These are phyloP conservation scores for Kwoniella botswanensis DNA, from an alignment of 768 basidiomycete genomes.

Conservation along the genomic window DNA sequence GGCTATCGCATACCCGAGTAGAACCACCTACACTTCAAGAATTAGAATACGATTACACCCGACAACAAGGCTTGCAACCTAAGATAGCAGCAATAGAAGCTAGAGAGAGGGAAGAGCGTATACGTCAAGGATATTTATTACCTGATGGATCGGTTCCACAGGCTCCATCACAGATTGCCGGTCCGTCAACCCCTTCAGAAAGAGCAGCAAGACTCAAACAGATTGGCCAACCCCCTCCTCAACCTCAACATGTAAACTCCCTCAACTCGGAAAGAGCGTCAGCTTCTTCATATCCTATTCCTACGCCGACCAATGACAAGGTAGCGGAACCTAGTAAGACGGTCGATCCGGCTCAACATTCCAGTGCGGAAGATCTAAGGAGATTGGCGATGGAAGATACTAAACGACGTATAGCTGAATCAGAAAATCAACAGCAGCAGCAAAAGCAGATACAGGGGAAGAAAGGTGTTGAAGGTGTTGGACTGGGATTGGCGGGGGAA, in stretches of 20 bases:
- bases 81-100: constrained; percentile 46
- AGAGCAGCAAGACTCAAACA: constrained; percentile 3
- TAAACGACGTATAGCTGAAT: constrained; percentile 38
- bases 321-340: constrained; percentile 32
- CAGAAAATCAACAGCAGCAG: neutral
- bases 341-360: constrained; percentile 35
- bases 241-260: constrained; percentile 15
- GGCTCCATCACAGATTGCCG: constrained; percentile 8
- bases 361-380: constrained; percentile 42
- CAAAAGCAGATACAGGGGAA: neutral
- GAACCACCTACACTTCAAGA: constrained; percentile 42
- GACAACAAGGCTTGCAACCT: constrained; percentile 33
- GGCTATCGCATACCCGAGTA: constrained; percentile 51
- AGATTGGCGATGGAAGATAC: constrained; percentile 50
- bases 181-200: constrained; percentile 23
- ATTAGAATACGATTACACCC: constrained; percentile 33
- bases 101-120: constrained; percentile 48
- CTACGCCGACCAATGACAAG: constrained; percentile 25
- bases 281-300: constrained; percentile 28
- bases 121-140: constrained; percentile 49
- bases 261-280: constrained; percentile 11
- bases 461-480: neutral
- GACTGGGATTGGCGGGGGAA: constrained; percentile 3
- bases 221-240: constrained; percentile 14
- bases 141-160: constrained; percentile 18